phyloP scores from a whole-genome alignment of 2,329 filamentous ascomycete species.

The Exserohilum rostratum region DNA sequence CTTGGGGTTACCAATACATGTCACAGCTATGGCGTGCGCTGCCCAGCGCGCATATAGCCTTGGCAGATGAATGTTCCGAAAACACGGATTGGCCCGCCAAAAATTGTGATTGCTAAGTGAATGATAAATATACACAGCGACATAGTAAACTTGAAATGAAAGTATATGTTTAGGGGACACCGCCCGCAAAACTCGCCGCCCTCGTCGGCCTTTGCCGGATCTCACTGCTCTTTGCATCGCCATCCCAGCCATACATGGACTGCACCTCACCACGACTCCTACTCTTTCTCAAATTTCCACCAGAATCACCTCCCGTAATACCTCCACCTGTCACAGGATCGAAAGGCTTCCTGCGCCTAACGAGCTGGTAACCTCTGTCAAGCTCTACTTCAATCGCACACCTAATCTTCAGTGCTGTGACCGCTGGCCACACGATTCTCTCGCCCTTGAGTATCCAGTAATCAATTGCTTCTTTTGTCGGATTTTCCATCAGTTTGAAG shows the following conservation, averaged over 20 bases:
- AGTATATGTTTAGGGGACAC: background rate
- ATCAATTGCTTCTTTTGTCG: conserved; percentile 74
- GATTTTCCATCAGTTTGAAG: conserved; percentile 78
- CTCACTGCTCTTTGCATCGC: conserved; percentile 7
- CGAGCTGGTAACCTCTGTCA: conserved; percentile 81
- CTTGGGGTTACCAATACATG: background rate
- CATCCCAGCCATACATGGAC: conserved; percentile 18
- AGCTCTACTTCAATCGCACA: conserved; percentile 88
- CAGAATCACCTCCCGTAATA: conserved; percentile 11
- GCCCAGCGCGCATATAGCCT: background rate
- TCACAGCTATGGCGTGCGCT: background rate
- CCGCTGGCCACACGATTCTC: conserved; percentile 86
- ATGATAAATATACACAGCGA: background rate
- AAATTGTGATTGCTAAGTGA: background rate
- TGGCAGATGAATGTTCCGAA: background rate
- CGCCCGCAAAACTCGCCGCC: conserved; percentile 40
- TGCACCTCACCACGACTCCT: conserved; percentile 29
- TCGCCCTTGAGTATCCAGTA: conserved; percentile 89
- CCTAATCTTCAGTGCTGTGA: conserved; percentile 79
- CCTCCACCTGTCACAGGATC: conserved; percentile 33
- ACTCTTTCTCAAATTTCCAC: conserved; percentile 26
- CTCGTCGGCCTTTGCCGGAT: conserved; percentile 24
- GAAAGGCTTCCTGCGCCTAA: conserved; percentile 62
- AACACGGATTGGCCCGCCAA: background rate
- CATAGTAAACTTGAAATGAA: background rate